Percentiles rank a stretch among this genome's conserved stretches.
Conservation (phyloP, 2,329 filamentous ascomycete genomes). For the Alternaria metachromatica region DNA sequence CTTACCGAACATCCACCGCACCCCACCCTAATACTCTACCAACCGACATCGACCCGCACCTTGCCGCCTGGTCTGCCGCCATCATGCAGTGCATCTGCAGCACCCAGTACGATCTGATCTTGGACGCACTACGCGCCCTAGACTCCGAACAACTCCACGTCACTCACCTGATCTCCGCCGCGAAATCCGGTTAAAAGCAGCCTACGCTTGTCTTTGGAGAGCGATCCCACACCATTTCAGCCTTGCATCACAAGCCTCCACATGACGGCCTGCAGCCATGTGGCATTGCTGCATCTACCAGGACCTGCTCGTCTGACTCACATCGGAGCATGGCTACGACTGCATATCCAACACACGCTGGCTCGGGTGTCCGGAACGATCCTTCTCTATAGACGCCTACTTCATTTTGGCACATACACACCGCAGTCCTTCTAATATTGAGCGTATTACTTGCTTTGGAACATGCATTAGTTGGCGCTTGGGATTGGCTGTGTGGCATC, state of each 20-base stretch:
- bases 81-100: constrained; percentile 33
- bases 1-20: constrained; percentile 12
- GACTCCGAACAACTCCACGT: constrained; percentile 21
- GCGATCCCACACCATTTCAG: constrained; percentile 22
- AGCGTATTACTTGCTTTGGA: constrained; percentile 34
- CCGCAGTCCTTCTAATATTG: constrained; percentile 45
- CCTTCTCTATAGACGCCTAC: constrained; percentile 35
- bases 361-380: constrained; percentile 45
- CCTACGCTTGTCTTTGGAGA: constrained; percentile 14
- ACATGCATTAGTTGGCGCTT: constrained; percentile 45
- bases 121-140: constrained; percentile 32
- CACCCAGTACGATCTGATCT: constrained; percentile 34
- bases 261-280: constrained; percentile 19
- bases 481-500: constrained; percentile 23
- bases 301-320: constrained; percentile 32
- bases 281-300: constrained; percentile 27
- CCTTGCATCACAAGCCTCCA: constrained; percentile 15
- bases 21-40: constrained; percentile 26
- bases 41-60: constrained; percentile 25
- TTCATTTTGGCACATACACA: constrained; percentile 28
- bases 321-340: constrained; percentile 30
- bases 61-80: constrained; percentile 25
- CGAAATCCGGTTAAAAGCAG: constrained; percentile 29
- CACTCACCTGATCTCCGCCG: constrained; percentile 29
- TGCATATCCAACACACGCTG: constrained; percentile 43